Evolutionary conservation across 1,284 basidiomycete genomes (phyloP), one percentile per base, ranked within the genome.

Genomic region (Irpex sp.): DNA sequence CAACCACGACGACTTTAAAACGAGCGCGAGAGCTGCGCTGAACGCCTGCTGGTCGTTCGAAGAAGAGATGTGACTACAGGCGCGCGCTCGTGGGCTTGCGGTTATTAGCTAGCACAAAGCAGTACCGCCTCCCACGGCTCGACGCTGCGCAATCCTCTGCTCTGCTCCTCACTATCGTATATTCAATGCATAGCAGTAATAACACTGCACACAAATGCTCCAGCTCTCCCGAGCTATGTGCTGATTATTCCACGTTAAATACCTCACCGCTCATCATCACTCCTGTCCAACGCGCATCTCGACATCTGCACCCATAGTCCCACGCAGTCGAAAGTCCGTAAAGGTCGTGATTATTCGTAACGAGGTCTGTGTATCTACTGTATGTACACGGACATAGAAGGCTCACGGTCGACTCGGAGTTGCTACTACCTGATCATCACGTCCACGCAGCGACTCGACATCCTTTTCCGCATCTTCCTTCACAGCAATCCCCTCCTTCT

Each of bases 1-100:
- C 21, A 11, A 56, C 54, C 34, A 56, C 13, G 26, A 56, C 31
- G 54, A 36, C 54, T 56, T 56, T 56, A 56, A 15, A 51, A 26
- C 26, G 49, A 17, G 49, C 49, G 49, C 49, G 49, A 51, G 49
- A 36, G 54, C 54, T 56, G 54, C 54, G 54, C 54, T 56, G 54
- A 31, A 56, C 54, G 31, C 17, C 34, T 52, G 49, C 40, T 44
- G 40, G 49, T 51, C 17, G 49, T 51, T n/a, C 11, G 49, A n/a
- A 51, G 19, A n/a, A 51, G 19, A 51, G 49, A 51, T 51, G 49
- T 19, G 49, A 51, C 7, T 8, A 51, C 49, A 51, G 49, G 49
- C 49, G 49, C 49, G 49, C 49, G 49, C 49, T 51, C 49, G 11
- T 44, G 40, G 8, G 40, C 40, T 44, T 44, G 4, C 40, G 40